Percentiles rank a stretch among this genome's conserved stretches.
Evolutionary conservation across 345 rosid species (phyloP).

Genomic region (Erucastrum elatum): DNA sequence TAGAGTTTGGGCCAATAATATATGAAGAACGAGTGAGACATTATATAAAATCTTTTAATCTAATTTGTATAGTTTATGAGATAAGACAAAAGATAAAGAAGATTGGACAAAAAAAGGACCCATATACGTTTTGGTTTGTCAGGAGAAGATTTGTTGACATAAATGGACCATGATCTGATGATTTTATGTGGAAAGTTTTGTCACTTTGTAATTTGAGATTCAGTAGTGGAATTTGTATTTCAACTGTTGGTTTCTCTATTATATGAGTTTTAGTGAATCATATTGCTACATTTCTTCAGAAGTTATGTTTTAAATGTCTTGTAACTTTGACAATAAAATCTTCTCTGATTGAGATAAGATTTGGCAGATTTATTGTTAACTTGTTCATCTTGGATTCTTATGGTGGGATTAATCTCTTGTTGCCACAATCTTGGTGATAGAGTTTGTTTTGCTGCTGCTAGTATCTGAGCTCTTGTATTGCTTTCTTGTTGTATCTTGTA

Average conservation of each 20-base stretch:
- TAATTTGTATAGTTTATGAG: neutral
- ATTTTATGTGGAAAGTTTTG: neutral
- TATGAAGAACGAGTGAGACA: too few species aligned
- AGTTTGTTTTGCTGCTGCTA: neutral
- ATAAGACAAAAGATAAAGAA: neutral
- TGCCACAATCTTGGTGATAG: neutral
- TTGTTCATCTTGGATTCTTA: neutral
- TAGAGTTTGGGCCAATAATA: neutral
- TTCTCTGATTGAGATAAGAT: neutral
- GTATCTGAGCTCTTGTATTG: neutral
- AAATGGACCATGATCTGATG: neutral
- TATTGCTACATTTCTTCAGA: neutral
- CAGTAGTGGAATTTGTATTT: neutral
- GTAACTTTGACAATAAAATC: neutral
- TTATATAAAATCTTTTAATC: neutral
- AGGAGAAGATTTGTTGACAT: neutral
- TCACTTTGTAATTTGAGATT: neutral
- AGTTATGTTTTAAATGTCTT: neutral
- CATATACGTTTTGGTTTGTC: neutral
- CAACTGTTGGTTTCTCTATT: neutral
- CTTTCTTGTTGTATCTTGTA: neutral
- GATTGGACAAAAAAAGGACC: too few species aligned
- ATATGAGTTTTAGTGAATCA: neutral
- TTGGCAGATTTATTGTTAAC: neutral
- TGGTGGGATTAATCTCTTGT: neutral